A percentile compares a stretch with the other conserved stretches of the same genome.
Conservation (phyloP, 2,329 filamentous ascomycete species). For the Escovopsis sp. region DNA sequence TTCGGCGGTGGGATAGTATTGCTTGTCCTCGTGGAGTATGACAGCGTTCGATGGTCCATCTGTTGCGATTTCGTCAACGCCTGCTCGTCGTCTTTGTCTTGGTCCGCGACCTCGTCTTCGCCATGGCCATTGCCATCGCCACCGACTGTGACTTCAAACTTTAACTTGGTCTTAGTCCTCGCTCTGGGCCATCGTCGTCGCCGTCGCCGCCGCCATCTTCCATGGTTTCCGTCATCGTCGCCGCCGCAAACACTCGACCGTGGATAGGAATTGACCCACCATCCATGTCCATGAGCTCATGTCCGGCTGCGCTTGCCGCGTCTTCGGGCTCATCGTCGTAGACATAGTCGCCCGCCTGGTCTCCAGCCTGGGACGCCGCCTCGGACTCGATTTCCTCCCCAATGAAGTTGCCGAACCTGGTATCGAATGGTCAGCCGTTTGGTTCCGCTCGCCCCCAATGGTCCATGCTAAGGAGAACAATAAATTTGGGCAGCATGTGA, state of each 20-base stretch:
- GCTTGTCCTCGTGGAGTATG: conserved; percentile 97
- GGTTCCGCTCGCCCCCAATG: too few relatives aligned
- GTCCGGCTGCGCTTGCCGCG: conserved; percentile 47
- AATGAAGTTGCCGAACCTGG: conserved; percentile 93
- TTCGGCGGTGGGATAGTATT: conserved; percentile 96
- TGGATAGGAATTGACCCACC: conserved; percentile 29
- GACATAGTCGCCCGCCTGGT: conserved; percentile 60
- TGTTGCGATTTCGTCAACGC: conserved; percentile 10
- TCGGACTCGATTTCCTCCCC: conserved; percentile 79
- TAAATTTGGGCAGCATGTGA: not conserved
- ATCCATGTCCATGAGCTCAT: conserved; percentile 90
- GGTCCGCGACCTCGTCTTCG: too few relatives aligned
- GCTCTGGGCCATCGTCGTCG: too few relatives aligned
- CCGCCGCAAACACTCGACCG: too few relatives aligned
- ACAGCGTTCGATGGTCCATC: conserved; percentile 89
- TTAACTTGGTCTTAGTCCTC: too few relatives aligned
- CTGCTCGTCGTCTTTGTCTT: too few relatives aligned
- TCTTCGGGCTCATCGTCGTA: conserved; percentile 62
- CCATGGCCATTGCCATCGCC: too few relatives aligned
- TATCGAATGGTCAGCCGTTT: too few relatives aligned
- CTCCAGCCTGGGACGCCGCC: conserved; percentile 65
- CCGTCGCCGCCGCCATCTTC: too few relatives aligned
- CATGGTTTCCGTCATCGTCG: too few relatives aligned
- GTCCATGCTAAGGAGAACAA: not conserved
- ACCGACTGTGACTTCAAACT: too few relatives aligned